Evolutionary conservation across 129 eudicot genomes (phyloP).

Genomic region (Flaveria linearis): DNA sequence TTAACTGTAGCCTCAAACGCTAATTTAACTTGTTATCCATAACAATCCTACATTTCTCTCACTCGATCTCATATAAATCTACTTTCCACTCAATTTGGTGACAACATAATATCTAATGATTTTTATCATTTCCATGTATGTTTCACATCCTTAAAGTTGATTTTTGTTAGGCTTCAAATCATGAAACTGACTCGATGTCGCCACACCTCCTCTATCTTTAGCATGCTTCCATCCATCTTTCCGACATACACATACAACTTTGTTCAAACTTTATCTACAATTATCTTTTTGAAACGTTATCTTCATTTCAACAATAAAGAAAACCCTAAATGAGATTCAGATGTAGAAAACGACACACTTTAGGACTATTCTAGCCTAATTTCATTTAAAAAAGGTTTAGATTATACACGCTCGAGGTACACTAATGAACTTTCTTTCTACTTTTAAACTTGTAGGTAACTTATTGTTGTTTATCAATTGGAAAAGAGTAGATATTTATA

Average conservation of each 20-base stretch:
- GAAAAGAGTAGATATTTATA: not conserved
- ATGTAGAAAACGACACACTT: not conserved
- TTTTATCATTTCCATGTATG: too few relatives aligned
- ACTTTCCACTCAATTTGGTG: too few relatives aligned
- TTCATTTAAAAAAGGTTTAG: not conserved
- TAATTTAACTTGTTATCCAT: too few relatives aligned
- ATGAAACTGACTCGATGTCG: constrained; percentile 7
- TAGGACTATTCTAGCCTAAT: not conserved
- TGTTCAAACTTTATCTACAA: constrained; percentile 12
- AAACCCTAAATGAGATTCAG: constrained; percentile 11
- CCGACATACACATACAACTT: constrained; percentile 4
- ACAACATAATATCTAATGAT: too few relatives aligned
- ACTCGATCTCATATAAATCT: too few relatives aligned
- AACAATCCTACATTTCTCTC: too few relatives aligned
- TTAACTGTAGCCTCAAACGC: too few relatives aligned
- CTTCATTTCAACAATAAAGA: not conserved
- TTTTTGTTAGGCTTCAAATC: constrained; percentile 22
- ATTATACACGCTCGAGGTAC: not conserved
- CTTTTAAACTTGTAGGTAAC: not conserved
- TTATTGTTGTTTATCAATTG: constrained; percentile 11
- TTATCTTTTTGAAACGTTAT: not conserved
- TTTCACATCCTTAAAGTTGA: not conserved
- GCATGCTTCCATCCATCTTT: constrained; percentile 17
- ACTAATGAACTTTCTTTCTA: not conserved
- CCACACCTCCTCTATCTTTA: not conserved